These are phyloP conservation scores for Senecio squalidus DNA, from an alignment of 140 eudicot species.

Conservation along the genomic window DNA sequence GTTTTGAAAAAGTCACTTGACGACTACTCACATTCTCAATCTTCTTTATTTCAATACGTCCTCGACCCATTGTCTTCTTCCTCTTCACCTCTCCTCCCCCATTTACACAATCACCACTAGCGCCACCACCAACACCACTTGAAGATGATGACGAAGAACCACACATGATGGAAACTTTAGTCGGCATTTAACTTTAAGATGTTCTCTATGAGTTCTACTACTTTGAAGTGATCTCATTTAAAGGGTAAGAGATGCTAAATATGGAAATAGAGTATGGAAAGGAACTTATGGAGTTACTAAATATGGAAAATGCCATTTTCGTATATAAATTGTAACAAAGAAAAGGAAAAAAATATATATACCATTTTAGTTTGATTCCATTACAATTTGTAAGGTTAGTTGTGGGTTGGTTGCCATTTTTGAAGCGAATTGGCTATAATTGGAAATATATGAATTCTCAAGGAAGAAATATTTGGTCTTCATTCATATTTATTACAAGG, in stretches of 20 bases:
- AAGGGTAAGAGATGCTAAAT: slow-evolving; percentile 39
- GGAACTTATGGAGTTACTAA: slow-evolving; percentile 40
- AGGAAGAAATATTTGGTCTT: slow-evolving; percentile 28
- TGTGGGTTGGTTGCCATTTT: slow-evolving; percentile 31
- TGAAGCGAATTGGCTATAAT: slow-evolving; percentile 15
- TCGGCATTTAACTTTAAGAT: slow-evolving; percentile 19
- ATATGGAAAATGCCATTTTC: slow-evolving; percentile 23
- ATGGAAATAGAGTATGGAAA: slow-evolving; percentile 33
- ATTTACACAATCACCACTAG: no score
- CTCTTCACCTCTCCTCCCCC: slow-evolving; percentile 1
- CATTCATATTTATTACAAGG: slow-evolving; percentile 22
- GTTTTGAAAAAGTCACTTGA: slow-evolving; percentile 81
- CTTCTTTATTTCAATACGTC: slow-evolving; percentile 75
- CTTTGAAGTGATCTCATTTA: slow-evolving; percentile 26
- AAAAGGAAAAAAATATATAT: slow-evolving; percentile 13
- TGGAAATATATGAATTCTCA: slow-evolving; percentile 22
- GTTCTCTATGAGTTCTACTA: slow-evolving; percentile 9
- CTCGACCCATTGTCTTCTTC: slow-evolving; percentile 62
- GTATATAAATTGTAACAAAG: neutral
- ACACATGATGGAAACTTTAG: slow-evolving; percentile 28
- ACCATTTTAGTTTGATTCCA: slow-evolving; percentile 22
- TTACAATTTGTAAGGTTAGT: slow-evolving; percentile 21
- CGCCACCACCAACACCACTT: slow-evolving; percentile 7
- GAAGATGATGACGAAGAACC: slow-evolving; percentile 15
- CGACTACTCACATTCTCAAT: slow-evolving; percentile 77